phyloP scores from a whole-genome alignment of 768 basidiomycete genomes.

The Hygrophoropsis aurantiaca region DNA sequence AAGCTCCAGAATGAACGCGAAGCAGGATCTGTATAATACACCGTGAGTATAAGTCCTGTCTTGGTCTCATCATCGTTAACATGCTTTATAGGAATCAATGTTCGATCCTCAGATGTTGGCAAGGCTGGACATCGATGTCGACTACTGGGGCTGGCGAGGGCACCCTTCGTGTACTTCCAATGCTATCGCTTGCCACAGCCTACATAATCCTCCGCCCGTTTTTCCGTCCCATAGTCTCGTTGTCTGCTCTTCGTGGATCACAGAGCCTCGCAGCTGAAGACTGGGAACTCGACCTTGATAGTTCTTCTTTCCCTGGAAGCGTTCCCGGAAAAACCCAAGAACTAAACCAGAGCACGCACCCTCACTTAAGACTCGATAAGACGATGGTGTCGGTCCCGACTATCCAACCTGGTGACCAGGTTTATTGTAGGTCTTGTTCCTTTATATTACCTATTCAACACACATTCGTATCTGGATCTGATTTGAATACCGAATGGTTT shows the following conservation, averaged over 20 bases:
- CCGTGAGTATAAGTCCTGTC: slow-evolving; percentile 51
- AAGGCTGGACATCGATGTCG: slow-evolving; percentile 56
- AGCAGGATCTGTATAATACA: slow-evolving; percentile 61
- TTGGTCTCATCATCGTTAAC: slow-evolving; percentile 7
- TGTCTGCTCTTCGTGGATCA: slow-evolving; percentile 5
- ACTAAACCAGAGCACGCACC: slow-evolving; percentile 54
- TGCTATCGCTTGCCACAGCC: slow-evolving; percentile 52
- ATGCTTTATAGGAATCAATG: slow-evolving; percentile 43
- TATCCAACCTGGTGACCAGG: slow-evolving; percentile 65
- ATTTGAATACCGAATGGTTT: not conserved
- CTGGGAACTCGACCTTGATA: slow-evolving; percentile 57
- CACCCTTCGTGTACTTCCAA: slow-evolving; percentile 61
- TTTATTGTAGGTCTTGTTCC: slow-evolving; percentile 51
- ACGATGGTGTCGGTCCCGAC: slow-evolving; percentile 60
- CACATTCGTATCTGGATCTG: not conserved
- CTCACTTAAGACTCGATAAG: slow-evolving; percentile 54
- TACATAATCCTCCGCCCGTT: slow-evolving; percentile 68
- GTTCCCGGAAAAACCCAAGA: slow-evolving; percentile 56
- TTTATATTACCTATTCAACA: no score
- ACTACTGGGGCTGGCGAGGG: slow-evolving; percentile 59
- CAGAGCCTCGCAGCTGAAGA: slow-evolving; percentile 42
- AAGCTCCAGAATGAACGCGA: slow-evolving; percentile 45
- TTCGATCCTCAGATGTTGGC: slow-evolving; percentile 57
- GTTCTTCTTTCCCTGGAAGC: slow-evolving; percentile 53
- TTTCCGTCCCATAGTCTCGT: slow-evolving; percentile 49